Base-by-base conservation (phyloP, 2,329 filamentous ascomycete species). In the Tolypocladium ophioglossoides region DNA sequence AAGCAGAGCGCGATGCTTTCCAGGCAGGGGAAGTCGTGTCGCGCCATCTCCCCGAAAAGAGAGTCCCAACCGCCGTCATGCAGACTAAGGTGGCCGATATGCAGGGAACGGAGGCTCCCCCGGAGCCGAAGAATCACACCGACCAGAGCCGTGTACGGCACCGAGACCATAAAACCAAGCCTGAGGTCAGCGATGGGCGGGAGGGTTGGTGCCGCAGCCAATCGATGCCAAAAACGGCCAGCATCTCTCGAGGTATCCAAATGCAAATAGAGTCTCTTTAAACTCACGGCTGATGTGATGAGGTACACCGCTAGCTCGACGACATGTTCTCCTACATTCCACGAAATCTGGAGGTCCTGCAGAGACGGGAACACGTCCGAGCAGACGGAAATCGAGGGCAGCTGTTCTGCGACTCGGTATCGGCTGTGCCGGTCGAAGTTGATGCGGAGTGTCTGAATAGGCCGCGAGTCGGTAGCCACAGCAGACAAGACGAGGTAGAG, bases 121-220 rank as follows among this genome's bases (percentile, higher is more conserved):
- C 14, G 49, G 49, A 51, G 49, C 24, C 34, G 49, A 20, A 51
- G 24, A 46, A 46, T 24, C 41, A 46, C 18, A 46, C 18, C 16
- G 37, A 24, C 11, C 14, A 51, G 3, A 27, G 35, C 12, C 18
- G 35, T 24, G 14, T 9, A 51, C 16, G 49, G 35, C 32, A 38
- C n/a, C 22, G 30, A 10, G 30, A 22, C 4, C 35, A 32, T 8
- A 37, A 7, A 39, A 12, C 4, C 10, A 12, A 22, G 10, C 18
- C 41, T 30, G 22, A 27, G 22, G 40, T 46, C 22, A 16, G 40
- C 3, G 40, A 44, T 44, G 20, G 22, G 40, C 3, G 40, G 40
- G 22, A 44, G 40, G 24, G 40, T 27, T 16, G 40, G 40, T 8
- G 5, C 22, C 40, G 2, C 20, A 18, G 20, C 22, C 40, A 44